A percentile compares a stretch with the other conserved stretches of the same genome.
These are phyloP conservation scores for Hordeum vulgare DNA, from an alignment of 176 grass and related monocot species.

Conservation along the genomic window MorexV3_pseudomolecules_assembly NC_058521.1:19262060-19262559, in stretches of 20 bases:
- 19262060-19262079: too few relatives aligned
- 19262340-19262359: conserved; percentile 88
- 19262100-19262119: too few relatives aligned
- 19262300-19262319: conserved; percentile 84
- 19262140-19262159: not conserved
- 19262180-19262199: not conserved
- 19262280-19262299: conserved; percentile 86
- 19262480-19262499: not conserved
- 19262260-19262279: conserved; percentile 69
- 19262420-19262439: conserved; percentile 27
- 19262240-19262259: conserved; percentile 46
- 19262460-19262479: not conserved
- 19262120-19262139: too few relatives aligned
- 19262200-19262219: not conserved
- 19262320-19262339: conserved; percentile 83
- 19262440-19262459: not conserved
- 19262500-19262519: not conserved
- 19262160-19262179: not conserved
- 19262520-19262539: not conserved
- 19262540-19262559: not conserved
- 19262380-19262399: conserved; percentile 10
- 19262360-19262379: conserved; percentile 14
- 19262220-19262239: not conserved
- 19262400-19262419: conserved; percentile 4
- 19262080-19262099: too few relatives aligned